Conservation (phyloP, 1,284 basidiomycete genomes). For the Cronartium quercuum region DNA sequence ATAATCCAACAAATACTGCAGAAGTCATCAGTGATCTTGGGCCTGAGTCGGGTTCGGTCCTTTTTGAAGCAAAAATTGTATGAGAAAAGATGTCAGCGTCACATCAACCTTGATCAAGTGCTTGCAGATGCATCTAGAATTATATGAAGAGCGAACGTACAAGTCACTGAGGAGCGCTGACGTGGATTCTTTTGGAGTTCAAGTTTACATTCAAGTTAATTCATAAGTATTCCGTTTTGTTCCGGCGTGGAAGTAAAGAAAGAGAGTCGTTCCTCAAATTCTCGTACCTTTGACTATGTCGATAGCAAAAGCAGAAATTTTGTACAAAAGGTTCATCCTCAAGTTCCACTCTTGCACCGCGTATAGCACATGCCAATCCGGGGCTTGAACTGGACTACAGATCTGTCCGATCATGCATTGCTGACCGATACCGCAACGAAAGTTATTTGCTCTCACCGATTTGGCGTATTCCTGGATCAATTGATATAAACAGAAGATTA, state of each 20-base stretch:
- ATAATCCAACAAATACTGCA: background rate
- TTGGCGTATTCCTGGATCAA: background rate
- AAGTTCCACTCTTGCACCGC: slow-evolving; percentile 14
- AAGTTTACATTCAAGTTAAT: too few species aligned
- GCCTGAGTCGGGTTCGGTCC: background rate
- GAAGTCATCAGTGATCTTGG: background rate
- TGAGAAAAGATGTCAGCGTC: background rate
- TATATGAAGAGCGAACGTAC: background rate
- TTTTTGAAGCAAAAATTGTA: background rate
- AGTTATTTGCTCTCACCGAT: background rate
- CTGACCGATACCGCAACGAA: background rate
- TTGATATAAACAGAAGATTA: background rate
- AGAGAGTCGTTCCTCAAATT: background rate
- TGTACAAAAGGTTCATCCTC: slow-evolving; percentile 12
- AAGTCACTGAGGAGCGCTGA: background rate
- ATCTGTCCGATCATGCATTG: slow-evolving; percentile 2
- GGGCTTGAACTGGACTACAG: background rate
- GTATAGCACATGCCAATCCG: slow-evolving; percentile 5
- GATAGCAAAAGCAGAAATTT: background rate
- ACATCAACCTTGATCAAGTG: background rate
- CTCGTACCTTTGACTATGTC: slow-evolving; percentile 1
- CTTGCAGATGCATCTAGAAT: background rate
- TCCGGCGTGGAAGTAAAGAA: background rate
- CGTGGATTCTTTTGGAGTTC: background rate
- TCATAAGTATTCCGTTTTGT: too few species aligned